Percentiles rank a stretch among this genome's conserved stretches.
These are phyloP conservation scores for Neonectria coccinea DNA, from an alignment of 2,329 filamentous ascomycete species.

Conservation along the genomic window DNA sequence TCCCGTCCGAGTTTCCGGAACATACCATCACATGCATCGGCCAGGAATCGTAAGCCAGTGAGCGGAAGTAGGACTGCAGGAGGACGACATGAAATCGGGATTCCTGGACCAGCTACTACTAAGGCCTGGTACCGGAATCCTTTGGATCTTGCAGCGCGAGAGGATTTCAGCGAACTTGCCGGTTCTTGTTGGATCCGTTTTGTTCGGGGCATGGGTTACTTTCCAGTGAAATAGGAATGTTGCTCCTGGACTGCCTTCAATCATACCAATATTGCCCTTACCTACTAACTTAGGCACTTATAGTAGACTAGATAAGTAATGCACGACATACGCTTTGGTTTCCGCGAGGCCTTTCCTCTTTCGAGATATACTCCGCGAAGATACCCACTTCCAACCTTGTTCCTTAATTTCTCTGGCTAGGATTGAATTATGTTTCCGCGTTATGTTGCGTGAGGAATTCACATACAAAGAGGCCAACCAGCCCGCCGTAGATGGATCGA, in stretches of 20 bases:
- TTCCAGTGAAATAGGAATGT: not conserved
- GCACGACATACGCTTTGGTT: not conserved
- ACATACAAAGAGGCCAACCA: constrained; percentile 29
- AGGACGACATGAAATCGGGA: constrained; percentile 26
- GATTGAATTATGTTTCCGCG: constrained; percentile 40
- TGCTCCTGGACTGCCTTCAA: not conserved
- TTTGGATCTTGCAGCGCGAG: constrained; percentile 17
- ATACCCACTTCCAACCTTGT: not conserved
- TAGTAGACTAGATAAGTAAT: not conserved
- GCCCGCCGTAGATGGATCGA: not conserved
- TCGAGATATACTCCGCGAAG: not conserved
- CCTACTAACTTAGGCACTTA: not conserved
- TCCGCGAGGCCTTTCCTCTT: not conserved
- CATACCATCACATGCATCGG: constrained; percentile 32
- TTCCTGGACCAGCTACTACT: constrained; percentile 20
- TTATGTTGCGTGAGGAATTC: constrained; percentile 29
- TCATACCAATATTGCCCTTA: not conserved
- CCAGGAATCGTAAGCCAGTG: constrained; percentile 30
- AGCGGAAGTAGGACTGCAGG: constrained; percentile 29
- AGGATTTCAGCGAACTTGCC: constrained; percentile 1
- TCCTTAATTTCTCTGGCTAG: not conserved
- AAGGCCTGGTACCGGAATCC: constrained; percentile 11
- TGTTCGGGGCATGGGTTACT: constrained; percentile 23
- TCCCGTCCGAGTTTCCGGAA: constrained; percentile 27
- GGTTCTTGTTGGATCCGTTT: constrained; percentile 4